Conservation (phyloP, 2,329 filamentous ascomycete genomes). For the Plenodomus lindquistii region DNA sequence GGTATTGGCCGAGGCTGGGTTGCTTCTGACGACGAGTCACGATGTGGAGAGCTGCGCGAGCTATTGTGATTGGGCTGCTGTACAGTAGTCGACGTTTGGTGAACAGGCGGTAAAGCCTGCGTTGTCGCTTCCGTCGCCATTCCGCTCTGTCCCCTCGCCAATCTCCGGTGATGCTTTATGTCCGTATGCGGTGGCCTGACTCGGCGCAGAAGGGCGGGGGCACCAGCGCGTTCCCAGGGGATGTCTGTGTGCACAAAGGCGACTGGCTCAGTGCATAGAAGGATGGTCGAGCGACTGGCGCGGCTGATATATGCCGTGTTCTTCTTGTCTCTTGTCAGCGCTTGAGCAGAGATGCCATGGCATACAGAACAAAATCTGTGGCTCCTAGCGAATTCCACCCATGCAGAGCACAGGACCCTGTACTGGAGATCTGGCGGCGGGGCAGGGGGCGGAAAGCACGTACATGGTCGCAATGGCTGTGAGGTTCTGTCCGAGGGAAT, state of each 20-base stretch:
- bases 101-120: slow-evolving; percentile 27
- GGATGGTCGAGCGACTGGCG: not conserved
- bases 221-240: slow-evolving; percentile 9
- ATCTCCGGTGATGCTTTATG: slow-evolving; percentile 8
- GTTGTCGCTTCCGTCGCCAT: slow-evolving; percentile 37
- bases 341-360: slow-evolving; percentile 14
- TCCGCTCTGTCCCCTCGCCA: slow-evolving; percentile 5
- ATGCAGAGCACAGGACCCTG: slow-evolving; percentile 24
- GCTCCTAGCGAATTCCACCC: slow-evolving; percentile 11
- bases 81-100: slow-evolving; percentile 13
- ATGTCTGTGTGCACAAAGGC: not conserved
- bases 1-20: slow-evolving; percentile 30
- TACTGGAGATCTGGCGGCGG: slow-evolving; percentile 12
- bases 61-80: slow-evolving; percentile 17
- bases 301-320: not conserved
- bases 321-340: slow-evolving; percentile 13
- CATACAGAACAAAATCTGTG: slow-evolving; percentile 4
- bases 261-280: not conserved
- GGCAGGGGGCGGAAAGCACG: slow-evolving; percentile 16
- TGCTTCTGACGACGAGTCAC: slow-evolving; percentile 26
- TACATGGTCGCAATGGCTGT: slow-evolving; percentile 15
- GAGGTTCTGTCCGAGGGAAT: slow-evolving; percentile 5
- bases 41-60: slow-evolving; percentile 27
- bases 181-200: slow-evolving; percentile 15
- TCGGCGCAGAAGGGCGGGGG: slow-evolving; percentile 15